Evolutionary conservation across 2,329 filamentous ascomycete genomes (phyloP).

Genomic region (Fusarium austroafricanum): DNA sequence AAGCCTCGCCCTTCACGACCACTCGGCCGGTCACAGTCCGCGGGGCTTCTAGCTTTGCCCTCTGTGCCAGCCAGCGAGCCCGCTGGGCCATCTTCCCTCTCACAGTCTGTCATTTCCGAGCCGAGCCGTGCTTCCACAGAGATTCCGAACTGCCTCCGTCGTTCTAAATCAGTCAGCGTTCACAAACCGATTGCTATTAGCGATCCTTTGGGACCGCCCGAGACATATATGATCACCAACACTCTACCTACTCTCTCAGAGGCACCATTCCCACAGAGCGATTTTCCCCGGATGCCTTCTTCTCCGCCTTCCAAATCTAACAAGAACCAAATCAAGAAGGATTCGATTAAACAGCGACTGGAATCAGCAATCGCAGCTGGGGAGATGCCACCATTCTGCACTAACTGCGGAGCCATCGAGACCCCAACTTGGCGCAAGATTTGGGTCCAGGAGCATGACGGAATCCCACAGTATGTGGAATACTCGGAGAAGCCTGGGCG

Average conservation of each 20-base stretch:
- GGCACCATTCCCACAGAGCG: constrained; percentile 57
- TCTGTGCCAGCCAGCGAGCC: constrained; percentile 63
- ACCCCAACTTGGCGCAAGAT: constrained; percentile 97
- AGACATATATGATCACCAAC: constrained; percentile 32
- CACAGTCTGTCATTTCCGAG: constrained; percentile 41
- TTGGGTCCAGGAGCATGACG: constrained; percentile 80
- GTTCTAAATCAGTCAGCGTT: constrained; percentile 52
- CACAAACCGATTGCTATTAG: constrained; percentile 59
- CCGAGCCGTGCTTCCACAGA: constrained; percentile 43
- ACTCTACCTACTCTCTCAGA: constrained; percentile 49
- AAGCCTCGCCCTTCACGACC: constrained; percentile 42
- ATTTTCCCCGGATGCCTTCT: constrained; percentile 54
- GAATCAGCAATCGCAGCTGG: constrained; percentile 78
- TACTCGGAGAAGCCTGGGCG: constrained; percentile 78
- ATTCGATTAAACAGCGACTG: constrained; percentile 68
- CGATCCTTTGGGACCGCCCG: constrained; percentile 55
- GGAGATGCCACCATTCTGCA: constrained; percentile 87
- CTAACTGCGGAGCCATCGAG: constrained; percentile 93
- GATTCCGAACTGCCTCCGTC: constrained; percentile 53
- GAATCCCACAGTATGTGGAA: constrained; percentile 75
- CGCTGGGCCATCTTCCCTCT: constrained; percentile 56
- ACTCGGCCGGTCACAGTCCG: constrained; percentile 53
- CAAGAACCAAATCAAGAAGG: constrained; percentile 74
- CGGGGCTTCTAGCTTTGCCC: constrained; percentile 53
- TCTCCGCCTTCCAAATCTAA: constrained; percentile 63